Conservation (phyloP, 108 stramenopile genomes). For the Schizochytrium sp. region DNA sequence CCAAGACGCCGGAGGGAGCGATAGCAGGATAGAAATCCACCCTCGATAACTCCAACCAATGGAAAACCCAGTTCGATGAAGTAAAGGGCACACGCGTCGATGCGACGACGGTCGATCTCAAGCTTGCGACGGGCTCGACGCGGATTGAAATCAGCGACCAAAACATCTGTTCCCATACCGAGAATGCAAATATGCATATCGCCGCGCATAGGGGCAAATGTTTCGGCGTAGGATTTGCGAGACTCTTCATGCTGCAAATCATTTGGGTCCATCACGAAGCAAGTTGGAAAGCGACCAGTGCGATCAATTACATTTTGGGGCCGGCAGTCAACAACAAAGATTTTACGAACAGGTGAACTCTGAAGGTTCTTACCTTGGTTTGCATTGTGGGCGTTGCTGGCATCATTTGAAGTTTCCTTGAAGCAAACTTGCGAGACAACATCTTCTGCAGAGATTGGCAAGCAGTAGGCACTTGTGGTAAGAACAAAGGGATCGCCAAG, state of each 20-base stretch:
- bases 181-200: constrained; percentile 61
- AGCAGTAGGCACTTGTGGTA: neutral
- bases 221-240: neutral
- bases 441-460: neutral
- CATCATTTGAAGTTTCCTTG: neutral
- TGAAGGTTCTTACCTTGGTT: neutral
- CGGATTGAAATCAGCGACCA: constrained; percentile 29
- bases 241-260: neutral
- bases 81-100: constrained; percentile 36
- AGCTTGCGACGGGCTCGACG: constrained; percentile 32
- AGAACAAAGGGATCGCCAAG: neutral
- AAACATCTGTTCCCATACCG: neutral
- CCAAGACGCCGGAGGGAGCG: neutral
- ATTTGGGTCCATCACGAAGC: constrained; percentile 15
- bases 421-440: constrained; percentile 39
- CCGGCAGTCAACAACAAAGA: constrained; percentile 48
- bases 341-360: neutral
- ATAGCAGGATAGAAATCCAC: neutral
- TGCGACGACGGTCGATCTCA: constrained; percentile 12
- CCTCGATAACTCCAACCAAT: constrained; percentile 18
- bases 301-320: neutral
- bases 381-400: neutral
- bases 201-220: constrained; percentile 43
- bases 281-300: constrained; percentile 41
- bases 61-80: constrained; percentile 42